Evolutionary conservation across 2,329 filamentous ascomycete species (phyloP), one percentile per base, ranked within the genome.

Genomic region (Emericellopsis cladophorae): DNA sequence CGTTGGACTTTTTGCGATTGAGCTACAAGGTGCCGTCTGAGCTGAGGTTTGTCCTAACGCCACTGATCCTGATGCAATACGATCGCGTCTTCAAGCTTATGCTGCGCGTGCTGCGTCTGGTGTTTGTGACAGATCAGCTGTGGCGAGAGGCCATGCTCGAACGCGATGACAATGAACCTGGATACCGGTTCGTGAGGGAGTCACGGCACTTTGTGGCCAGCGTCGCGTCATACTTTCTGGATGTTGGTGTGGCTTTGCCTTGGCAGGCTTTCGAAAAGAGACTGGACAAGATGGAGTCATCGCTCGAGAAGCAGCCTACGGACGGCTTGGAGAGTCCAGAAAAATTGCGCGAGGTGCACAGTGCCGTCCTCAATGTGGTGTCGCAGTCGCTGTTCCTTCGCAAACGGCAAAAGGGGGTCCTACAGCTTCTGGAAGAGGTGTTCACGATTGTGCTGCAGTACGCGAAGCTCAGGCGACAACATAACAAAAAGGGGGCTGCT

Each of bases 1-100:
- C 92, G 0, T 68, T 96, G n/a, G 92, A 96, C 59, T 96, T 98
- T 53, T 67, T 98, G 14, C 78, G 86, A 2, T 65, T 98, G 7
- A 83, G 88, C 36, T 96, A 95, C 60, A 84, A 81, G 33, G 72
- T 88, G 0, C 82, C 88, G 0, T 59, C 73, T 1, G 76, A 85
- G 1, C 66, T 96, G 1, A 70, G 79, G 33, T 68, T 79, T 0
- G 71, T 96, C 45, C 79, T 98, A 34, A 88, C 86, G 0, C 68
- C 77, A 0, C 57, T 68, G 0, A 72, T 81, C 2, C 62, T 96
- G 10, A 66, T 78, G 41, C 87, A 87, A 49, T 96, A 95, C 52
- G 92, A 96, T 56, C 70, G 72, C 37, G 72, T 95, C 31, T 96
- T 95, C 65, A 84, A 79, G 50, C 71, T 86, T 14, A 64, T 95